Evolutionary conservation across 2,329 filamentous ascomycete species (phyloP), one percentile per base, ranked within the genome.

Genomic region (Ceratocystis albifundus): DNA sequence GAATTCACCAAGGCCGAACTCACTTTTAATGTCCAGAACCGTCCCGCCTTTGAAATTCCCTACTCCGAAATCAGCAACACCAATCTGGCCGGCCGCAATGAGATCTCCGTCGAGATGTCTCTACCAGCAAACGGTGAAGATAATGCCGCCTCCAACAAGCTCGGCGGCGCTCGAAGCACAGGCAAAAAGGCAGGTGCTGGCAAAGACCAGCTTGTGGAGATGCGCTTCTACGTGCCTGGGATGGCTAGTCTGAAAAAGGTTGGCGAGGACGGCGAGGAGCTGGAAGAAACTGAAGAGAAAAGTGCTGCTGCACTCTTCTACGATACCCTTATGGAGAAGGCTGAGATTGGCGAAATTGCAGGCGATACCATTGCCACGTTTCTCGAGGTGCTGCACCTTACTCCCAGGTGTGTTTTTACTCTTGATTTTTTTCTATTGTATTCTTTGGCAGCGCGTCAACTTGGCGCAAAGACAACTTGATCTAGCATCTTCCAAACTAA

Each of bases 1-100:
- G 94, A 99, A 73, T 96, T 99, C 74, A 88, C 88, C 69, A 96
- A 97, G 77, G 88, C 91, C 65, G 94, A 99, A 78, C 84, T 99
- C 66, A 84, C 89, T 36, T 99, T 99, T 81, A 97, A 92, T 75
- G 94, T 99, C 46, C 91, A 96, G 74, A 99, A 96, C 76, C 86
- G 91, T 72, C 94, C 94, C 2, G 90, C 93, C 4, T 99, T 99
- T 75, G 94, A 97, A 76, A 87, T 99, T 4, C 92, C 95, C 12
- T 99, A 97, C 78, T 89, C 91, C 61, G 94, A 99, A 76, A 95
- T 99, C 71, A 92, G 89, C 67, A 99, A 99, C 77, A 97, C 94
- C 68, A 99, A 99, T 76, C 77, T 99, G 71, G 94, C 94, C 1
- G 94, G 95, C 70, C 95, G 96, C 77, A 97, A 97, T 73, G 94